Base-by-base conservation (phyloP, 139 green algal genomes). In the Asterochloris sp. region DNA sequence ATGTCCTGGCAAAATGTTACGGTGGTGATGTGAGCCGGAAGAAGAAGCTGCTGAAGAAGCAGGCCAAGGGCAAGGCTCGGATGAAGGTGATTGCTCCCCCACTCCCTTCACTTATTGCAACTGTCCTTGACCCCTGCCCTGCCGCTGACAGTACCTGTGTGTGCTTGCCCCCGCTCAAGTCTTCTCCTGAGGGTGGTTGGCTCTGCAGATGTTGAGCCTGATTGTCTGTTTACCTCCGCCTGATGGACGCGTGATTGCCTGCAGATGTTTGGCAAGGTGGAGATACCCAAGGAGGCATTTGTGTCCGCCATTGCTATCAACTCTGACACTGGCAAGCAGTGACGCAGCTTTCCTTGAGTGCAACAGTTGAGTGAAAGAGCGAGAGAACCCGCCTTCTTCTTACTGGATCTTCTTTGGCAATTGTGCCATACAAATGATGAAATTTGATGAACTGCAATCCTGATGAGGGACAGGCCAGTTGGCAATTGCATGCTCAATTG, bases 1-100 rank as follows among this genome's bases (percentile, higher is more conserved):
- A 99, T 86, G 97, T 99, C 84, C 88, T 98, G 8, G 97, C 97
- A 64, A 99, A 99, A 89, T 99, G 97, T 88, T 99, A 99, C 79
- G 94, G 89, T 62, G 91, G 89, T 27, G 89, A 93, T 73, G 73
- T 93, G 75, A 93, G 83, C 60, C 89, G 97, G 19, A 99, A 99
- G 92, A 98, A 98, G 91, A 99, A 99, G 93, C 91, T 99, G 78
- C 89, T 99, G 78, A 94, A 96, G 84, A 99, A 98, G 90, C 96
- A 95, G 89, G 96, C 97, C 0, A 92, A 92, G 54, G 97, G 97
- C 79, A 99, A 99, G 88, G 99, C 99, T 92, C 88, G 97, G 8
- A 96, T 97, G 93, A 97, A 96, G 83, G 73, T 87, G 76, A 68
- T 62, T 74, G 19, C 23, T 4, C 6, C 77, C 13, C 17, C 74